phyloP scores from a whole-genome alignment of 805 yeast species.

The Priceomyces haplophilus region DNA sequence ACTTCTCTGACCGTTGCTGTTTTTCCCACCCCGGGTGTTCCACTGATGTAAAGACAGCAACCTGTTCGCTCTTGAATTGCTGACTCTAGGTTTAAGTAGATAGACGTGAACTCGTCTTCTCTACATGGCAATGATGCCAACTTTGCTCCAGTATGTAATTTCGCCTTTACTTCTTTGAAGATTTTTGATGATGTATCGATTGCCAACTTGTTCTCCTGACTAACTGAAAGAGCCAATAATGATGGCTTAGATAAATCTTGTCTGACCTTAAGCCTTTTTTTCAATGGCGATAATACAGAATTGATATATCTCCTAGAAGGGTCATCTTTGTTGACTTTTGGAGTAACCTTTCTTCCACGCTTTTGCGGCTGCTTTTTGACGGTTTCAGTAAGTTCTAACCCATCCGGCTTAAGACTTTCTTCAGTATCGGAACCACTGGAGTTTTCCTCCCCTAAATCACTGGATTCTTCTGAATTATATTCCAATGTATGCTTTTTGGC shows the following conservation, averaged over 20 bases:
- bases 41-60: constrained; percentile 84
- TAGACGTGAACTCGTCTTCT: constrained; percentile 72
- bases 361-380: constrained; percentile 8
- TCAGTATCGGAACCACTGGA: constrained; percentile 12
- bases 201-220: constrained; percentile 4
- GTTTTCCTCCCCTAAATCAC: constrained; percentile 6
- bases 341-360: constrained; percentile 5
- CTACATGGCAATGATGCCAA: constrained; percentile 72
- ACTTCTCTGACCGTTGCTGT: constrained; percentile 92
- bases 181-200: constrained; percentile 26
- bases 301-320: constrained; percentile 8
- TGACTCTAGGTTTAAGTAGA: constrained; percentile 65
- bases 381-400: constrained; percentile 12
- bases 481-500: constrained; percentile 6
- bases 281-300: constrained; percentile 8
- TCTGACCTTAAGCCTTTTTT: constrained; percentile 10
- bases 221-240: constrained; percentile 10
- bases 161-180: constrained; percentile 37
- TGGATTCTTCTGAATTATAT: constrained; percentile 6
- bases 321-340: constrained; percentile 6
- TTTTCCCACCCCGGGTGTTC: constrained; percentile 98
- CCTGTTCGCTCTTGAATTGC: constrained; percentile 73
- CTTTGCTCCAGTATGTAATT: constrained; percentile 45
- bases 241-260: constrained; percentile 11
- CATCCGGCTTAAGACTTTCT: constrained; percentile 16